Conservation (phyloP, 768 basidiomycete genomes). For the Boletus huronensis region DNA sequence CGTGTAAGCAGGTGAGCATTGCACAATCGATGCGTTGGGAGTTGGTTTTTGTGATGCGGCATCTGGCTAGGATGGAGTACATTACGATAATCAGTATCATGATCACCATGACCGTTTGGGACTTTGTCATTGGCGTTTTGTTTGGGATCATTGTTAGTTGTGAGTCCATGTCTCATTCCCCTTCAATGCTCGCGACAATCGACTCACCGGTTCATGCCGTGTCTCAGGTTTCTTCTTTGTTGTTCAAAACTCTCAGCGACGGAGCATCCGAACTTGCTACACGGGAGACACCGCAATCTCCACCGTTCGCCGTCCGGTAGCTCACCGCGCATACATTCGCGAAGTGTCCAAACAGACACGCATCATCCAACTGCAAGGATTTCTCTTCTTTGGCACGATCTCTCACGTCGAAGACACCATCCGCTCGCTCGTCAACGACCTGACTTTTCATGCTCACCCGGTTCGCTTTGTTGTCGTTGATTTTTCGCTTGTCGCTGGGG, state of each 20-base stretch:
- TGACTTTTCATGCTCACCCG: conserved; percentile 68
- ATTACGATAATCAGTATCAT: conserved; percentile 83
- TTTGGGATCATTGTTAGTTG: conserved; percentile 92
- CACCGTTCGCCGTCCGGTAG: conserved; percentile 84
- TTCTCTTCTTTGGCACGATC: conserved; percentile 94
- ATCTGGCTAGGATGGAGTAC: conserved; percentile 58
- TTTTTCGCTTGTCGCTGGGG: conserved; percentile 78
- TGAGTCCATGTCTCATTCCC: conserved; percentile 33
- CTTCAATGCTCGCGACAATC: background rate
- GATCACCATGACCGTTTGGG: conserved; percentile 89
- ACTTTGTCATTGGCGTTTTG: conserved; percentile 90
- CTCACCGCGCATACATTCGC: conserved; percentile 87
- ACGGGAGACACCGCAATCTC: conserved; percentile 84
- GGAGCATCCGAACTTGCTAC: conserved; percentile 80
- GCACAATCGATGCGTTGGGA: background rate
- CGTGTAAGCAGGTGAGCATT: conserved; percentile 68
- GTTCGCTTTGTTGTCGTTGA: conserved; percentile 91
- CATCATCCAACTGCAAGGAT: conserved; percentile 86
- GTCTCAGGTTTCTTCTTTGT: conserved; percentile 86
- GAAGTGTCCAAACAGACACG: conserved; percentile 90
- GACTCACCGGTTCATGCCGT: background rate
- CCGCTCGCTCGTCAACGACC: conserved; percentile 65
- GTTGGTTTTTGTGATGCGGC: conserved; percentile 1
- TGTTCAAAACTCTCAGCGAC: conserved; percentile 84
- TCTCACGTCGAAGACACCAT: conserved; percentile 85